Percentiles rank a stretch among this genome's conserved stretches.
Conservation (phyloP, 345 rosid species). For the Rhodomyrtus tomentosa region DNA sequence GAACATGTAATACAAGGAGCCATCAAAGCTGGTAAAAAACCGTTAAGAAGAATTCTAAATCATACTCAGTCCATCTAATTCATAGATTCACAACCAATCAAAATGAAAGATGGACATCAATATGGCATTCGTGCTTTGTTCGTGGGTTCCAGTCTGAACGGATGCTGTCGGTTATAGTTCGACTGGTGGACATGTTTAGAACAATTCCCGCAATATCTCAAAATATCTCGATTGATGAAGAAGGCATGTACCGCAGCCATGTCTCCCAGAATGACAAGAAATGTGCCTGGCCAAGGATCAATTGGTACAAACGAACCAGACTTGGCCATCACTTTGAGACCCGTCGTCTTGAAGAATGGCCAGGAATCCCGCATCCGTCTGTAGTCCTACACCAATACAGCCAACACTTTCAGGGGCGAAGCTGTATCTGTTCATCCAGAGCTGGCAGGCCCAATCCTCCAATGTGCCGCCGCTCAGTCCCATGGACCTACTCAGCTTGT, state of each 20-base stretch:
- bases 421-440: slow-evolving; percentile 80
- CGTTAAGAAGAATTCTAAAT: neutral
- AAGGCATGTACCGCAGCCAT: slow-evolving; percentile 34
- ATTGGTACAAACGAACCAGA: slow-evolving; percentile 38
- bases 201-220: neutral
- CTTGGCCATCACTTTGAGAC: slow-evolving; percentile 69
- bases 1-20: neutral
- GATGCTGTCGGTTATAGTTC: neutral
- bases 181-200: neutral
- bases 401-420: slow-evolving; percentile 62
- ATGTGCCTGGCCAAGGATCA: slow-evolving; percentile 57
- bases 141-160: neutral
- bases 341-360: slow-evolving; percentile 87
- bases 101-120: neutral
- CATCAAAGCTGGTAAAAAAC: neutral
- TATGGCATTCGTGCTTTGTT: neutral
- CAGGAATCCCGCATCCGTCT: slow-evolving; percentile 80
- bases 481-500: slow-evolving; percentile 40
- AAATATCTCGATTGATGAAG: neutral
- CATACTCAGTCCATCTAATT: neutral
- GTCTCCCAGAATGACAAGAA: slow-evolving; percentile 80
- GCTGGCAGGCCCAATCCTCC: slow-evolving; percentile 66
- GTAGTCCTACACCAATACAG: slow-evolving; percentile 57
- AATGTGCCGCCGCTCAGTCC: slow-evolving; percentile 27
- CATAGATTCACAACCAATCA: neutral